Conservation (phyloP, 768 basidiomycete genomes). For the Suillus luteus region DNA sequence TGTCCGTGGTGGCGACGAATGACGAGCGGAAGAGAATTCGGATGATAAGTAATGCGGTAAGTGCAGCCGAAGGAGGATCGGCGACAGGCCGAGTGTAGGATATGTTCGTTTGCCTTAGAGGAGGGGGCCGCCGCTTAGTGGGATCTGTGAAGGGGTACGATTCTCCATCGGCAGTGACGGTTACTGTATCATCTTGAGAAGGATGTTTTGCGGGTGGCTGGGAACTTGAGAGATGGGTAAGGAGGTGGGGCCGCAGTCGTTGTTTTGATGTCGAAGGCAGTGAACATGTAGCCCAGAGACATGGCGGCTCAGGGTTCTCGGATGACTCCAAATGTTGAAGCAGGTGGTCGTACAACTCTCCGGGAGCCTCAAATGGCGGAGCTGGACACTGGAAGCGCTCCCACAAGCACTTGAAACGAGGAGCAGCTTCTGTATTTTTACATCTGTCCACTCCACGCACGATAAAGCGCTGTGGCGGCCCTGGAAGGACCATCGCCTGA, state of each 20-base stretch:
- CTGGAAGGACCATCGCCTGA: slow-evolving; percentile 81
- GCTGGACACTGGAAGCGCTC: slow-evolving; percentile 56
- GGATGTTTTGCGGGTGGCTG: slow-evolving; percentile 60
- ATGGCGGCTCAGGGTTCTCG: slow-evolving; percentile 50
- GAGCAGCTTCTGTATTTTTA: slow-evolving; percentile 55
- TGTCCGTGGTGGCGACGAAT: slow-evolving; percentile 64
- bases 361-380: slow-evolving; percentile 49
- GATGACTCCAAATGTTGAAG: slow-evolving; percentile 53
- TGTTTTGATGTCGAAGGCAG: slow-evolving; percentile 47
- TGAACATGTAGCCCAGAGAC: slow-evolving; percentile 74
- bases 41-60: slow-evolving; percentile 80
- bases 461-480: slow-evolving; percentile 75
- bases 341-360: slow-evolving; percentile 76
- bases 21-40: slow-evolving; percentile 82
- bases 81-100: slow-evolving; percentile 56
- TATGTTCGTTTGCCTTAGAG: slow-evolving; percentile 63
- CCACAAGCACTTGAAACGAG: slow-evolving; percentile 81
- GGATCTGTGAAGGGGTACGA: slow-evolving; percentile 62
- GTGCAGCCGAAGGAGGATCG: slow-evolving; percentile 72
- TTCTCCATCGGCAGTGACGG: slow-evolving; percentile 56
- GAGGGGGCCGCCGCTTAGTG: slow-evolving; percentile 69
- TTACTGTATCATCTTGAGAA: slow-evolving; percentile 73
- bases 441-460: slow-evolving; percentile 82
- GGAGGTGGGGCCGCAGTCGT: slow-evolving; percentile 63
- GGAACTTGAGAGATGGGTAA: slow-evolving; percentile 72